A percentile compares a stretch with the other conserved stretches of the same genome.
phyloP scores from a whole-genome alignment of 257 asterid genomes.

The Verbena officinalis region DNA sequence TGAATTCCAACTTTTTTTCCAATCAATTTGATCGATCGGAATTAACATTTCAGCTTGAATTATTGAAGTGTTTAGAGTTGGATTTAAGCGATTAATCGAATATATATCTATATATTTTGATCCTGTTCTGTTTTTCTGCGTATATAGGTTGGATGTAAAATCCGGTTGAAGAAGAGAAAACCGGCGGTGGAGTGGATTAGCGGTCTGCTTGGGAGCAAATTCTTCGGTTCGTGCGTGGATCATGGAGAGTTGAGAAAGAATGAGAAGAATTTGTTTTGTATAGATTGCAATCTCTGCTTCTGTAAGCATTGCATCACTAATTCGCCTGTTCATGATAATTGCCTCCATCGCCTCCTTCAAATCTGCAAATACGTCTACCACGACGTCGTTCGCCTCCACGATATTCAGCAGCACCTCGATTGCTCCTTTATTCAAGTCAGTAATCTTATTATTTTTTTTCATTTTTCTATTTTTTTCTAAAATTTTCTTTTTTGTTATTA shows the following conservation, averaged over 20 bases:
- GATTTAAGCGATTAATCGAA: not conserved
- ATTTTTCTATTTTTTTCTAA: not conserved
- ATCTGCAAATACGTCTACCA: slow-evolving; percentile 79
- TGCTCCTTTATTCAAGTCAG: slow-evolving; percentile 72
- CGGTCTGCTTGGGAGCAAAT: slow-evolving; percentile 41
- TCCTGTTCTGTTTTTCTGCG: not conserved
- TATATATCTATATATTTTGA: not conserved
- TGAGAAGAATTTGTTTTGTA: slow-evolving; percentile 70
- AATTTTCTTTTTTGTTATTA: not conserved
- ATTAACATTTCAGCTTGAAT: not conserved
- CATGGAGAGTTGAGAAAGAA: slow-evolving; percentile 56
- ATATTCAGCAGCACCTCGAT: slow-evolving; percentile 61
- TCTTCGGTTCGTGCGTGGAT: slow-evolving; percentile 54
- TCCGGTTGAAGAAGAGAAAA: slow-evolving; percentile 36
- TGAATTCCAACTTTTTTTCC: not conserved
- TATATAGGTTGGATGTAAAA: slow-evolving; percentile 45
- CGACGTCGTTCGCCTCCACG: slow-evolving; percentile 73
- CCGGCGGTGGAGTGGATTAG: slow-evolving; percentile 55
- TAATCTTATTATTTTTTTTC: not conserved
- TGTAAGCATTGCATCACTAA: slow-evolving; percentile 58
- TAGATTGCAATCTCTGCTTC: slow-evolving; percentile 59
- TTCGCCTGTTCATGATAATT: slow-evolving; percentile 36
- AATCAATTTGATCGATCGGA: slow-evolving; percentile 10
- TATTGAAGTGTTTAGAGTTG: not conserved
- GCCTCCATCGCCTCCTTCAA: slow-evolving; percentile 59